Conservation (phyloP, 1,284 basidiomycete genomes). For the Meripilus lineatus region DNA sequence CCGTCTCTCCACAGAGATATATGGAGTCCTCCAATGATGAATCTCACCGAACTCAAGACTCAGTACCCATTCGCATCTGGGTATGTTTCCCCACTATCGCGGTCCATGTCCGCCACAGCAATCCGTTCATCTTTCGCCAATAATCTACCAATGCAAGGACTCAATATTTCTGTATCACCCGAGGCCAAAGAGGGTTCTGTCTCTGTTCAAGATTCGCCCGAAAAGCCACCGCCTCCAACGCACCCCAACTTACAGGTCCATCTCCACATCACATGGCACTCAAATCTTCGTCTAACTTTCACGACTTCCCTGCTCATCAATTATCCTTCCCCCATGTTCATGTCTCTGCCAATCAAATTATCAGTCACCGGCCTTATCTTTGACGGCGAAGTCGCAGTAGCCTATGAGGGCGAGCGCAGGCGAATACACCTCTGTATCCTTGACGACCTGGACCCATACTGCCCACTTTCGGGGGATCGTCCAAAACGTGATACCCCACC, state of each 20-base stretch:
- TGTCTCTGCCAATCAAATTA: slow-evolving; percentile 92
- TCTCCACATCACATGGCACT: slow-evolving; percentile 70
- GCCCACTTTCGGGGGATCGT: slow-evolving; percentile 51
- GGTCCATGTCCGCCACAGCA: slow-evolving; percentile 13
- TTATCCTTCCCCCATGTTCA: slow-evolving; percentile 92
- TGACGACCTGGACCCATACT: slow-evolving; percentile 80
- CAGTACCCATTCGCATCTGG: slow-evolving; percentile 25
- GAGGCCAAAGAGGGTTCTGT: slow-evolving; percentile 3
- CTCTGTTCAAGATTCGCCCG: neutral
- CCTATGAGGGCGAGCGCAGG: slow-evolving; percentile 80
- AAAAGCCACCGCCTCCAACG: slow-evolving; percentile 23
- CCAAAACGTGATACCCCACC: slow-evolving; percentile 40
- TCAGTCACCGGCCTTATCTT: slow-evolving; percentile 87
- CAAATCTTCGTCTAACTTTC: slow-evolving; percentile 77
- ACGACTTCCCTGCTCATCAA: slow-evolving; percentile 95
- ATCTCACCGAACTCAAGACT: slow-evolving; percentile 24
- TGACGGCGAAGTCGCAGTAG: slow-evolving; percentile 83
- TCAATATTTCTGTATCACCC: neutral
- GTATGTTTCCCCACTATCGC: slow-evolving; percentile 26
- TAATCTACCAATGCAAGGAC: neutral
- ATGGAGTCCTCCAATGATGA: slow-evolving; percentile 43
- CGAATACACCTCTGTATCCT: slow-evolving; percentile 86
- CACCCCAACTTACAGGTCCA: slow-evolving; percentile 76
- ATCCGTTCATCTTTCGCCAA: slow-evolving; percentile 3
- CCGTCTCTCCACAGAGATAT: slow-evolving; percentile 45